Evolutionary conservation across 192 early-diverging fungal genomes (phyloP), one percentile per base, ranked within the genome.

Genomic region (Allomyces macrogynus): DNA sequence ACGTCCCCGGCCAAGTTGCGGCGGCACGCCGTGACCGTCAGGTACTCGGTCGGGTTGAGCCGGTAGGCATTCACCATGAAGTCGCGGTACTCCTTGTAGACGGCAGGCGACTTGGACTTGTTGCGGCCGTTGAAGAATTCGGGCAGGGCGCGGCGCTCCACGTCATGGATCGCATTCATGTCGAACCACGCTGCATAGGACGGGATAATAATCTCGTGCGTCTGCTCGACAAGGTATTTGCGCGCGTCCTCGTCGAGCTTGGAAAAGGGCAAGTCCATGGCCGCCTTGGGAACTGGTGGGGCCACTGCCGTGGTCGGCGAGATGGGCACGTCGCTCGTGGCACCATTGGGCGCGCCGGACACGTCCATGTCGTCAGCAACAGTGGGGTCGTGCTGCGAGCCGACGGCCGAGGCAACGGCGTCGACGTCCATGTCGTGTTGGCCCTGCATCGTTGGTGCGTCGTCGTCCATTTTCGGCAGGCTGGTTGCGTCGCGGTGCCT

Each of bases 61-160:
- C 96, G 87, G 74, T 95, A 95, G 14, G 89, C 90, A 73, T 95
- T 92, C 77, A 99, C 78, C 92, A 99, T 99, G 68, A 99, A 99
- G 74, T 96, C 89, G 60, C 96, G 86, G 70, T 92, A 92, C 70
- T 96, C 93, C 72, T 87, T 85, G 76, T 95, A 98, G 43, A 97
- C 80, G 1, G 80, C 75, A 0, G 92, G 91, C 20, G 92, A 94
- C 68, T 99, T 99, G 62, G 84, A 89, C 71, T 83, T 83, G 78
- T 96, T 96, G 69, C 85, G 86, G 63, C 80, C 80, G 69, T 88
- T 93, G 75, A 97, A 97, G 71, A 99, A 99, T 76, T 99, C 96
- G 49, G 93, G 94, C 42, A 97, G 75, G 7, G 88, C 87, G 24
- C 82, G 84, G 42, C 82, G 77, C 73, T 99, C 96, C 65, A 91